Evolutionary conservation across 768 basidiomycete species (phyloP).

Genomic region (Suillus subaureus): DNA sequence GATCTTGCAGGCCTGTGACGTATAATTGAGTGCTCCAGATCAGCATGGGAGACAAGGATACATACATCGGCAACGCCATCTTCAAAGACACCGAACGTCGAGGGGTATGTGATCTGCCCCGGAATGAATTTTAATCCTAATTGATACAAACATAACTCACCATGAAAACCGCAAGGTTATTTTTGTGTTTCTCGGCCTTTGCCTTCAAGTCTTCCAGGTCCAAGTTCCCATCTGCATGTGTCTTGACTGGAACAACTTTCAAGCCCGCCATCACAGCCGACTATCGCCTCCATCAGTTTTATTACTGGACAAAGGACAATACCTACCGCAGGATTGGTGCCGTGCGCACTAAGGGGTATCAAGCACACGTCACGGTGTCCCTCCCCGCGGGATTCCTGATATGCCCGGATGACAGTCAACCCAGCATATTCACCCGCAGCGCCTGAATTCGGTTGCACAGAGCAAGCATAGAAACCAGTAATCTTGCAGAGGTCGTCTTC

Average conservation of each 20-base stretch:
- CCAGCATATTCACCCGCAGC: conserved; percentile 98
- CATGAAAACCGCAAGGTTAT: conserved; percentile 96
- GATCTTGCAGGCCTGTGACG: conserved; percentile 78
- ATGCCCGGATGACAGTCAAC: conserved; percentile 91
- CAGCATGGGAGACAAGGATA: not conserved
- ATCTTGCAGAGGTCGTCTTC: conserved; percentile 90
- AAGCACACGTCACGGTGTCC: conserved; percentile 87
- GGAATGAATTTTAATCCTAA: conserved; percentile 15
- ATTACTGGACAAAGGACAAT: not conserved
- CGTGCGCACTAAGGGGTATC: conserved; percentile 95
- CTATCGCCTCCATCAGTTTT: conserved; percentile 41
- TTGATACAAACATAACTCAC: conserved; percentile 41
- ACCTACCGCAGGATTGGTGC: conserved; percentile 94
- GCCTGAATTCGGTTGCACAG: conserved; percentile 98
- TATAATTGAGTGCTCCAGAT: not conserved
- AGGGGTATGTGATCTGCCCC: conserved; percentile 88
- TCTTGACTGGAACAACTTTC: conserved; percentile 96
- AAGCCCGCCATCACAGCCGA: conserved; percentile 97
- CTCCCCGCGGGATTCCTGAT: conserved; percentile 88
- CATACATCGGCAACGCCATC: conserved; percentile 77
- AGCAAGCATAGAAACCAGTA: conserved; percentile 95
- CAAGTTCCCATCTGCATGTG: conserved; percentile 81
- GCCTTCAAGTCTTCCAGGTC: conserved; percentile 82
- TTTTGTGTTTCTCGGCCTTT: conserved; percentile 91
- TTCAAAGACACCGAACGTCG: conserved; percentile 98